A percentile compares a stretch with the other conserved stretches of the same genome.
Evolutionary conservation across 176 grass and related monocot species (phyloP).

Genomic region (Carex myosuroides): DNA sequence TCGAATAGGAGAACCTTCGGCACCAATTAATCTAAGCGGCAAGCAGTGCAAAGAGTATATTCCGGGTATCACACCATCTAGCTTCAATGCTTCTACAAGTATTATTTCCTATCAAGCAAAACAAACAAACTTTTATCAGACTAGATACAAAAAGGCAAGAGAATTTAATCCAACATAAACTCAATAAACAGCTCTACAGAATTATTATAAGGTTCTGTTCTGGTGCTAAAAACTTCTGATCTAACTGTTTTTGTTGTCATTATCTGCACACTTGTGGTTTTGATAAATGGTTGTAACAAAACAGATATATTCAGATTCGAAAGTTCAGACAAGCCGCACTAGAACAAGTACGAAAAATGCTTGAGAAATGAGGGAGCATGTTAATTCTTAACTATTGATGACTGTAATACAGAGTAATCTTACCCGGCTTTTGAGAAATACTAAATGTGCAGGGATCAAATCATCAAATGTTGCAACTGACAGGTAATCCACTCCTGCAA

Average conservation of each 20-base stretch:
- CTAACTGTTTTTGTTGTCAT: neutral
- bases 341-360: neutral
- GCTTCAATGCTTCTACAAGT: slow-evolving; percentile 60
- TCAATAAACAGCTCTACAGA: neutral
- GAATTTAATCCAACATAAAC: neutral
- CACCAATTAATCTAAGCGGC: slow-evolving; percentile 54
- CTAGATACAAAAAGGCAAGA: neutral
- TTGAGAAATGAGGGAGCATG: neutral
- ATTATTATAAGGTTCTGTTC: neutral
- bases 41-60: slow-evolving; percentile 73
- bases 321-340: no score
- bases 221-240: neutral
- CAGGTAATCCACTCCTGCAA: slow-evolving; percentile 63
- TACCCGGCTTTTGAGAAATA: slow-evolving; percentile 77
- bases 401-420: slow-evolving; percentile 1
- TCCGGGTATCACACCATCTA: slow-evolving; percentile 54
- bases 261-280: neutral
- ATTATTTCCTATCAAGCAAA: slow-evolving; percentile 40
- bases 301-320: neutral
- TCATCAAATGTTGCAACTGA: slow-evolving; percentile 72
- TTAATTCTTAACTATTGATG: neutral
- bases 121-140: neutral
- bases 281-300: neutral
- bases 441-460: slow-evolving; percentile 67
- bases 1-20: slow-evolving; percentile 68